Evolutionary conservation across 164 flowering plant species (phyloP), one percentile per base, ranked within the genome.

Genomic region (Euptelea pleiosperma): DNA sequence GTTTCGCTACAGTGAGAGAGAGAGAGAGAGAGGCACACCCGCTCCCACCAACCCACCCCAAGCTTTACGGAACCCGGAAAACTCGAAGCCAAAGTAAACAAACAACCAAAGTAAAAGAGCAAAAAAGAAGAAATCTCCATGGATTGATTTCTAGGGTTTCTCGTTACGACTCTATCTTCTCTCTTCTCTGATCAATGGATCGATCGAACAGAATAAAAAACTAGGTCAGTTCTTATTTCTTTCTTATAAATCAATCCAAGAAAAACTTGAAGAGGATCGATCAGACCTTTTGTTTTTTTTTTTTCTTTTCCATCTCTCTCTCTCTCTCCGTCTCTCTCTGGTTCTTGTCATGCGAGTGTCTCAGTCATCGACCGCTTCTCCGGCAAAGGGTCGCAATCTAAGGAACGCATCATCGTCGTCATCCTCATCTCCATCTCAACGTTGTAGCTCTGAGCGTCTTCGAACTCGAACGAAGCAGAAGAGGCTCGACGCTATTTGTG

Each of bases 401-500:
- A 53, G 52, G 31, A 54, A 47, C 18, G 40, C 26, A 18, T 37
- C 16, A 9, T 33, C 58, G 2, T 49, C 62, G 21, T 19, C 39
- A 22, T 26, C 52, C 1, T 26, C 28, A 42, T 15, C 8, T 14
- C n/a, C 12, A 6, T 24, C 55, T 21, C 62, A 40, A 50, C 39
- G 25, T 22, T 21, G 26, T 39, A 34, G 18, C 6, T 57, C 49
- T 9, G 63, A 65, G 31, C 47, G 52, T 14, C 58, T 65, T 54
- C 65, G 83, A 68, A 61, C 70, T 34, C 72, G 75, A 60, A 87
- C 77, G 77, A 89, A 82, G 76, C 88, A 79, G 62, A 93, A 90
- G 72, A 75, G 79, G 56, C 82, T 89, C 6, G 96, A 88, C 45
- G 87, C 89, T 1, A 84, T 89, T 25, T 77, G 84, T 18, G 98